Evolutionary conservation across 495 filamentous ascomycete genomes (phyloP).

Genomic region (Aspergillus haitiensis): DNA sequence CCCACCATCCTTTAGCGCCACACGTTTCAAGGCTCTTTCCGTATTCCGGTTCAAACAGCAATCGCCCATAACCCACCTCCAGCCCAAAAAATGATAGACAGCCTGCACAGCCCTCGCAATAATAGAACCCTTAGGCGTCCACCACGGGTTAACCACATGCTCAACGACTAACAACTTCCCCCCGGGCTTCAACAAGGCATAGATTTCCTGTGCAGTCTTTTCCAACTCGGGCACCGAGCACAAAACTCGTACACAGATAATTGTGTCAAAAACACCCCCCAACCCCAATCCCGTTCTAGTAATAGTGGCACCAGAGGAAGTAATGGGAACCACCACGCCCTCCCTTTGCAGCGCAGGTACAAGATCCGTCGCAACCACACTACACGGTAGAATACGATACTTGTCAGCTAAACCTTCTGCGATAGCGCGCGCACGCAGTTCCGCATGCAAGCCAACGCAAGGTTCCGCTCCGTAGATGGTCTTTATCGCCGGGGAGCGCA

Average conservation of each 20-base stretch:
- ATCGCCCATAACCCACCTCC: slow-evolving; percentile 56
- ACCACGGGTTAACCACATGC: slow-evolving; percentile 60
- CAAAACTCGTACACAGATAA: slow-evolving; percentile 68
- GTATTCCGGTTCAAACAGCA: slow-evolving; percentile 61
- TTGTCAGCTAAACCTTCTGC: slow-evolving; percentile 54
- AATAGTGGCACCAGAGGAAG: not conserved
- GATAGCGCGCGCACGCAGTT: slow-evolving; percentile 46
- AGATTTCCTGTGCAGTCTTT: slow-evolving; percentile 57
- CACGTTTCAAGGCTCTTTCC: slow-evolving; percentile 48
- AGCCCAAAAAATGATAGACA: slow-evolving; percentile 36
- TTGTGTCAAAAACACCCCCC: slow-evolving; percentile 61
- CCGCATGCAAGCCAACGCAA: slow-evolving; percentile 54
- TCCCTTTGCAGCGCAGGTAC: slow-evolving; percentile 37
- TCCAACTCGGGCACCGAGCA: slow-evolving; percentile 69
- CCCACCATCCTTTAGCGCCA: slow-evolving; percentile 45
- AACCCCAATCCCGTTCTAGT: not conserved
- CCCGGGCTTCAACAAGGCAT: slow-evolving; percentile 62
- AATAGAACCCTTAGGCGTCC: slow-evolving; percentile 47
- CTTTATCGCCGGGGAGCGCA: slow-evolving; percentile 46
- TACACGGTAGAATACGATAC: slow-evolving; percentile 64
- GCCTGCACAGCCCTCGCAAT: slow-evolving; percentile 47
- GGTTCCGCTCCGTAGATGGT: slow-evolving; percentile 71
- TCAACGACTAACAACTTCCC: slow-evolving; percentile 70
- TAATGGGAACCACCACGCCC: slow-evolving; percentile 31
- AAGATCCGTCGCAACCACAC: slow-evolving; percentile 56